phyloP scores from a whole-genome alignment of 1,284 basidiomycete genomes.

The Stereum hirsutum region DNA sequence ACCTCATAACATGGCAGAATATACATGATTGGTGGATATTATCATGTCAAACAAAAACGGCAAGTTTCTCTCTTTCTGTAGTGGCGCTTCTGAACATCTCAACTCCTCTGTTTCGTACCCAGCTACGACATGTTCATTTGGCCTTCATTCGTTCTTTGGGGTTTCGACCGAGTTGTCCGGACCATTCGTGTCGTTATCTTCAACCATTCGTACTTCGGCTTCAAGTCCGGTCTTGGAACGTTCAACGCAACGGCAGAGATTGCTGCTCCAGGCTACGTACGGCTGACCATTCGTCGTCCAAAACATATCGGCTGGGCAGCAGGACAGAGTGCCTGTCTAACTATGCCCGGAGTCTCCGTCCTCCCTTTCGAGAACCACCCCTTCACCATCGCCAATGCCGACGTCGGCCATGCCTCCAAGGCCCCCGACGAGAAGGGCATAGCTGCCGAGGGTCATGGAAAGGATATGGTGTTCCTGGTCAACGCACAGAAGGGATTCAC shows the following conservation, averaged over 20 bases:
- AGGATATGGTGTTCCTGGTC: slow-evolving; percentile 42
- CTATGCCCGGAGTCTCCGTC: slow-evolving; percentile 30
- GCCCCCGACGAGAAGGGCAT: slow-evolving; percentile 2
- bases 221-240: slow-evolving; percentile 14
- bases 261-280: slow-evolving; percentile 41
- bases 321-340: slow-evolving; percentile 43
- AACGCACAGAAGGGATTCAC: slow-evolving; percentile 37
- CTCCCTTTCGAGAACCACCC: slow-evolving; percentile 43
- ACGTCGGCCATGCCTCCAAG: slow-evolving; percentile 6
- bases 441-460: slow-evolving; percentile 12
- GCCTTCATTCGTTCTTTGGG: slow-evolving; percentile 59
- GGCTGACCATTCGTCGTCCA: slow-evolving; percentile 35
- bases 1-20: slow-evolving; percentile 6
- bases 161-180: slow-evolving; percentile 48
- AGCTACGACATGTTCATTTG: slow-evolving; percentile 31
- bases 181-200: slow-evolving; percentile 36
- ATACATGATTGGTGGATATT: slow-evolving; percentile 15
- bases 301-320: slow-evolving; percentile 32
- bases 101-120: slow-evolving; percentile 10
- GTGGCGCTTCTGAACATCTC: not conserved
- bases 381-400: slow-evolving; percentile 35
- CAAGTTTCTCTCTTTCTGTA: slow-evolving; percentile 8
- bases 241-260: slow-evolving; percentile 33
- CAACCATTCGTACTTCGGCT: slow-evolving; percentile 37
- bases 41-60: slow-evolving; percentile 25